Evolutionary conservation across 2,329 filamentous ascomycete species (phyloP), one percentile per base, ranked within the genome.

Genomic region (Colletotrichum magnum): DNA sequence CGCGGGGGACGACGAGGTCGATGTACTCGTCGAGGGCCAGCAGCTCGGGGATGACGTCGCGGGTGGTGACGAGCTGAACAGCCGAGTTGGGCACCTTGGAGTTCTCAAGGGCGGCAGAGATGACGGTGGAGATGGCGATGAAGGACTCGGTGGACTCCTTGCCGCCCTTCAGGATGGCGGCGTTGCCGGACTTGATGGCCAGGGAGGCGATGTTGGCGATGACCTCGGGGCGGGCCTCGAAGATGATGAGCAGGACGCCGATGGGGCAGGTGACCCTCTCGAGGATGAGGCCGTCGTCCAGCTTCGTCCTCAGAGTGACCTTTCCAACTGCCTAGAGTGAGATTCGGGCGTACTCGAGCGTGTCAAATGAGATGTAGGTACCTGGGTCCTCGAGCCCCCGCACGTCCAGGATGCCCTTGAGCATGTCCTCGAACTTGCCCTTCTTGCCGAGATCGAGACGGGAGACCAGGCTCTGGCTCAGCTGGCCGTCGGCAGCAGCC

Each of bases 131-230:
- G 76, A 99, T 98, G 74, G 94, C 92, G 70, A 94, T 87, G 79
- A 99, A 98, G n/a, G 94, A 97, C 78, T 97, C 90, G 21, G 92
- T 96, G 0, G 95, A 98, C 82, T 99, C 96, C 79, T 97, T 97
- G 72, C 96, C 96, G 70, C 95, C 90, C 86, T 99, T 99, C 70
- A 99, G 86, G 75, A 99, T 98, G 59, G 95, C 96, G 43, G 96
- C 93, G 80, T 99, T 99, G 75, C 94, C 96, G 13, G 95, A 98
- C 80, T 99, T 99, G 81, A 99, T 93, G 45, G 96, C 95, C 26
- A 99, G 87, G 4, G 95, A 94, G 71, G 96, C 94, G 77, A 99
- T 98, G 81, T 99, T 99, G 77, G 95, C 96, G 77, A 99, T 98
- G 73, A 99, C 96, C 82, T 99, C 96, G 6, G 96, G 96, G 7